phyloP scores from a whole-genome alignment of 169 alveolate genomes.

The Sarcocystis neurona region DNA sequence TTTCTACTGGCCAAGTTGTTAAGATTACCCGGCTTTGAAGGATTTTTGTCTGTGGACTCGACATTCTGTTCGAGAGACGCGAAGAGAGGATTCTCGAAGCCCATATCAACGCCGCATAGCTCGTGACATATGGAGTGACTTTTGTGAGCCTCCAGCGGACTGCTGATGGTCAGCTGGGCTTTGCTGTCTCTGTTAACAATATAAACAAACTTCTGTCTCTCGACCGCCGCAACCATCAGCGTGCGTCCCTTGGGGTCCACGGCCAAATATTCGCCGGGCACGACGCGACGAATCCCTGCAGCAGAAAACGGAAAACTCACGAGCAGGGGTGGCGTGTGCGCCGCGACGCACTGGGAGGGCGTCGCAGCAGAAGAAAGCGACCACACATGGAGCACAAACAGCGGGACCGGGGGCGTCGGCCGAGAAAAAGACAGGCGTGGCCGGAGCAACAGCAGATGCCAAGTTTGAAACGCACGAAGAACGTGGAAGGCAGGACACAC shows the following conservation, averaged over 20 bases:
- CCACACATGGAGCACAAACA: too few species aligned
- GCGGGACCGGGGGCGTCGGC: too few species aligned
- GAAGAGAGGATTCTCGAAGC: slow-evolving; percentile 94
- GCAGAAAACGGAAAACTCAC: too few species aligned
- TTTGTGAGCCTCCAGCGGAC: slow-evolving; percentile 97
- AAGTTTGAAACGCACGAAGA: too few species aligned
- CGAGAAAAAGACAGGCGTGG: too few species aligned
- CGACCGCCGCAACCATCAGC: slow-evolving; percentile 98
- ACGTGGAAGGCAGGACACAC: too few species aligned
- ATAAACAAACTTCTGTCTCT: slow-evolving; percentile 97
- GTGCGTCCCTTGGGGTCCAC: slow-evolving; percentile 99
- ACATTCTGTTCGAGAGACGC: slow-evolving; percentile 95
- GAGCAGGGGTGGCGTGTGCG: too few species aligned
- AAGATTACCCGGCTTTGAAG: slow-evolving; percentile 22
- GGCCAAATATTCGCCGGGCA: slow-evolving; percentile 98
- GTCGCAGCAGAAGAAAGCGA: too few species aligned
- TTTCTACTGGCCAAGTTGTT: not conserved
- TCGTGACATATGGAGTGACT: slow-evolving; percentile 92
- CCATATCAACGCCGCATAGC: slow-evolving; percentile 93
- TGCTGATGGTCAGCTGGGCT: slow-evolving; percentile 90
- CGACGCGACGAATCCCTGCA: slow-evolving; percentile 55
- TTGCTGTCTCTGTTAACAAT: slow-evolving; percentile 93
- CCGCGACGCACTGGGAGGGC: too few species aligned
- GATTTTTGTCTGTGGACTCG: slow-evolving; percentile 82
- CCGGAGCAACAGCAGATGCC: too few species aligned